These are phyloP conservation scores for Penicillium simplicissimum DNA, from an alignment of 495 filamentous ascomycete species.

Conservation along the genomic window DNA sequence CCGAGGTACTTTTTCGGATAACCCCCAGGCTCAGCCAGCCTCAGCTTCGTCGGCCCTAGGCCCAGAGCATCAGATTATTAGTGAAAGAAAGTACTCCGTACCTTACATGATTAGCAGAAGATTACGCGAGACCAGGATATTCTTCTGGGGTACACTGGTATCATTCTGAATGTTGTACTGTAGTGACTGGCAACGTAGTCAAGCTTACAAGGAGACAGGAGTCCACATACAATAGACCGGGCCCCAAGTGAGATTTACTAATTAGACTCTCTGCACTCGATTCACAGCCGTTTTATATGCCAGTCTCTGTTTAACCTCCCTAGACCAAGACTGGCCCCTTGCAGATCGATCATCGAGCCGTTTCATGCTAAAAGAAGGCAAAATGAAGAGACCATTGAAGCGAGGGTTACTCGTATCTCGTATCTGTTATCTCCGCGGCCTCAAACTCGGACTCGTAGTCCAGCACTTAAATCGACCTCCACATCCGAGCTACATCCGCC, in stretches of 20 bases:
- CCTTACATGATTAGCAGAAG: not conserved
- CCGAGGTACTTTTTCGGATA: conserved; percentile 30
- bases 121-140: too few relatives aligned
- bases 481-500: not conserved
- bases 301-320: not conserved
- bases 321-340: not conserved
- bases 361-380: not conserved
- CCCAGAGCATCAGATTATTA: not conserved
- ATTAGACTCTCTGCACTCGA: not conserved
- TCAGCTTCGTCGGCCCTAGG: not conserved
- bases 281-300: not conserved
- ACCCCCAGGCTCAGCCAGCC: not conserved
- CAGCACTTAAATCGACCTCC: not conserved
- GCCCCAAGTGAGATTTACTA: not conserved
- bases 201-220: not conserved
- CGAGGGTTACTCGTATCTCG: not conserved
- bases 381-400: not conserved
- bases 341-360: not conserved
- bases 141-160: too few relatives aligned
- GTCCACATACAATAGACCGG: too few relatives aligned
- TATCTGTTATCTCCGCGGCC: too few relatives aligned
- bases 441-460: not conserved
- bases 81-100: not conserved
- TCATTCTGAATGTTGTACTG: too few relatives aligned
- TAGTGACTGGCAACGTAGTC: not conserved